Evolutionary conservation across 1,284 basidiomycete species (phyloP), one percentile per base, ranked within the genome.

Genomic region (Cryptococcus hybrid): DNA sequence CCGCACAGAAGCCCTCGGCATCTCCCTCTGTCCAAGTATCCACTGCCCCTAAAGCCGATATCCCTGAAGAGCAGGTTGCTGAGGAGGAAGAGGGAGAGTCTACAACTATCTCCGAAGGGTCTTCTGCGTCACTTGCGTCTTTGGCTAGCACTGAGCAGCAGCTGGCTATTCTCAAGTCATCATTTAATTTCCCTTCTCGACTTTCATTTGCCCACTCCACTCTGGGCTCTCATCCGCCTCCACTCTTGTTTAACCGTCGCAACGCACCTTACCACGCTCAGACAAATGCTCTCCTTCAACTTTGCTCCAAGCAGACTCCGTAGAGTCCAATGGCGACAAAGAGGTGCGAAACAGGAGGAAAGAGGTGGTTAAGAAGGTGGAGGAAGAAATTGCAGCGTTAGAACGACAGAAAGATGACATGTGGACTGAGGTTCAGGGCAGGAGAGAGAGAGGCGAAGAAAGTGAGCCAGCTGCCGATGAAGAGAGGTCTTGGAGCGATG

Each of bases 311-410:
- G 81, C 89, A 5, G 88, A 90, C 63, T 83, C 80, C 0, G 82
- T 89, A 5, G 83, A 87, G 62, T 86, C 84, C 61, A 81, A 80
- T 64, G 88, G 88, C 0, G 81, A 85, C 60, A 70, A 76, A 52
- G 75, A 74, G 2, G 82, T 90, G n/a, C 79, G 88, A 46, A 78
- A 80, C n/a, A 78, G 76, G 57, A 76, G 88, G 54, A 83, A 84
- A 72, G 85, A 89, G 55, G 83, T 98, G 48, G 95, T 94, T 8
- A 82, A 90, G 62, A 90, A 92, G 13, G 97, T 99, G 62, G 83
- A 85, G 56, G 82, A 83, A 54, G 95, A 99, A 79, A 85, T 99
- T 57, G 80, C 80, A 5, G 80, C 86, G 65, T 95, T 98, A 79
- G 93, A 86, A 65, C 91, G 94, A 69, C 76, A 95, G 77, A 78